Evolutionary conservation across 1,284 basidiomycete genomes (phyloP).

Genomic region (Retiboletus flavoniger): DNA sequence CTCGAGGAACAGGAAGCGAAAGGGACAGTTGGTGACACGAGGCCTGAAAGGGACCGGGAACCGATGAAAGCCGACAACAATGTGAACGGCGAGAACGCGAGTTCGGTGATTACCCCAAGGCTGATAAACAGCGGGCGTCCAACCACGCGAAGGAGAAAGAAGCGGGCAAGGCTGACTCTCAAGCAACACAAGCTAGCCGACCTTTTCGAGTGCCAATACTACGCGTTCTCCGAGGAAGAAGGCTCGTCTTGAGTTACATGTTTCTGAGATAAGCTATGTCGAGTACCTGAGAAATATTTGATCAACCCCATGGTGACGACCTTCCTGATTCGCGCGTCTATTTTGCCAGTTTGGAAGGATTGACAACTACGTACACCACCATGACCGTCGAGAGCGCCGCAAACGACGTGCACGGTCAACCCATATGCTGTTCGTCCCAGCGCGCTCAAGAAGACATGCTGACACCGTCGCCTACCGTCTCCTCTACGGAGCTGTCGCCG

Average conservation of each 20-base stretch:
- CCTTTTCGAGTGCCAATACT: too few species aligned
- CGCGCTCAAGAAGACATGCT: not conserved
- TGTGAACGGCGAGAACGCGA: not conserved
- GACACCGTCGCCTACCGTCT: not conserved
- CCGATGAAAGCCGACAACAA: not conserved
- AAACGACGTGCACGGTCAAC: not conserved
- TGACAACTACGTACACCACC: not conserved
- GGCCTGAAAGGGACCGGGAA: not conserved
- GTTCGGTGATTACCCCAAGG: not conserved
- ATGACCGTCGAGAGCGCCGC: not conserved
- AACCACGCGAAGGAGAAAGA: not conserved
- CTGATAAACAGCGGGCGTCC: not conserved
- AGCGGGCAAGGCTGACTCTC: not conserved
- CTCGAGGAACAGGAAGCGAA: conserved; percentile 5
- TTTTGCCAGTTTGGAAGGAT: not conserved
- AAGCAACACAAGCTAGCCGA: not conserved
- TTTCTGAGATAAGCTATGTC: not conserved
- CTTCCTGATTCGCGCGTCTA: conserved; percentile 8
- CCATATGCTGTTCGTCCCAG: not conserved
- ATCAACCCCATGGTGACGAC: conserved; percentile 9
- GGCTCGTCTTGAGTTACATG: not conserved
- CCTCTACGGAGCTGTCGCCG: conserved; percentile 14
- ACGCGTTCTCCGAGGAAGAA: not conserved
- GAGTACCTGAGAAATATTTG: not conserved
- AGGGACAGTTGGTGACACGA: not conserved